Evolutionary conservation across 257 asterid genomes (phyloP), one percentile per base, ranked within the genome.

Genomic region (Echites panduratus): DNA sequence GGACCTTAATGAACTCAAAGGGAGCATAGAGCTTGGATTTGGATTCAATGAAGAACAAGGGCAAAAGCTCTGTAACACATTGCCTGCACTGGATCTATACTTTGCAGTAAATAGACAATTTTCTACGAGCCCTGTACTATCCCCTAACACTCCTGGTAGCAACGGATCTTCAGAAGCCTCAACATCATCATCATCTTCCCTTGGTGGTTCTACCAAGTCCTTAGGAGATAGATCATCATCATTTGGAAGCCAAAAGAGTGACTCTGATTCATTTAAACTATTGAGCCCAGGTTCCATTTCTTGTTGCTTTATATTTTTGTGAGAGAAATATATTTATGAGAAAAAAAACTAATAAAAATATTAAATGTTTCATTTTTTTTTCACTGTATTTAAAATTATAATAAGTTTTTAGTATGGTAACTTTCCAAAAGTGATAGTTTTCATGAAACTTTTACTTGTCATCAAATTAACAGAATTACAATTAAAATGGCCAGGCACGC

Each of bases 11-110:
- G 97, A 92, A 85, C 86, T 92, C 2, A 92, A 85, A 74, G 97
- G 96, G 11, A 88, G 91, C 84, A 92, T 92, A 24, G 96, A 92
- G 74, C 73, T 92, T 27, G 97, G 97, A 19, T 92, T 92, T 70
- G 97, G 97, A 0, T 92, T 92, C 76, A 88, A 92, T 2, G 96
- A 89, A 67, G 89, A 88, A 70, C 82, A 85, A 47, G 96, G 93
- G 5, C 93, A 88, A 62, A 70, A 76, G 4, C 76, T 92, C 6
- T 87, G 96, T 81, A 76, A 80, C 65, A 89, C 97, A 16, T 78
- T 92, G 68, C 97, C 97, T 0, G 97, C 97, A 0, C 83, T 92
- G 22, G 97, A 92, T 74, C 90, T 92, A 9, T 92, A 89, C 65
- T 89, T 92, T 41, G 92, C 96, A 2, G 96, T 92, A 32, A 92